Base-by-base conservation (phyloP, 2,329 filamentous ascomycete species). In the Colletotrichum chlorophyti region DNA sequence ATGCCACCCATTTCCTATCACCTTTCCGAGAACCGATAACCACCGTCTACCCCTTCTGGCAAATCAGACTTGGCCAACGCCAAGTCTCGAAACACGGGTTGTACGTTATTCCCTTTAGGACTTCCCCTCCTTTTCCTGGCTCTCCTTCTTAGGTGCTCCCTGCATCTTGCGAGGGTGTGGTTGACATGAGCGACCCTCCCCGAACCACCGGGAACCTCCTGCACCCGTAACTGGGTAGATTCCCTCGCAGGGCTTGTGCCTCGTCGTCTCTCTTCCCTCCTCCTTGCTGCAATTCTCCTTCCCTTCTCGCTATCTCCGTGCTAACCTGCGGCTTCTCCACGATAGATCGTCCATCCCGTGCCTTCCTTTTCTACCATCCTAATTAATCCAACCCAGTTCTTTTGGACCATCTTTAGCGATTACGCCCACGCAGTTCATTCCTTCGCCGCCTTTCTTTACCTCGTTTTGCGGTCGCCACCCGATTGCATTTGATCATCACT, bases 41-140 rank as follows among this genome's bases (percentile, higher is more conserved):
- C n/a, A n/a, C n/a, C n/a, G 53, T 55, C 53, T 55, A 58, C 41
- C 61, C 17, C 48, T 23, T 42, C 38, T 26, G 54, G 32, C 51
- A 55, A 64, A 69, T 66, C 65, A 68, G 65, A 55, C 64, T 64
- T 61, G 61, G 32, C 37, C 19, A 34, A 23, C 19, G 67, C 67
- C 63, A 68, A 65, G 58, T 68, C 67, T 70, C 74, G 74, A 77
- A 78, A 79, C 75, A 63, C 69, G 68, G 72, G 70, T 63, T 67
- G 76, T 77, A 76, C 67, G 75, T 77, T 73, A 72, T 72, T 65
- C 67, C 67, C 63, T 66, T 67, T 58, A 66, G 60, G 59, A 54
- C 63, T 64, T 63, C 68, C 54, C 68, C 67, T 69, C 65, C 68
- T n/a, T n/a, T n/a, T 63, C 70, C 66, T 64, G 63, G 70, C 68